These are phyloP conservation scores for Debaryomyces psychrophilus DNA, from an alignment of 1,139 yeast genomes.

Conservation along the genomic window DNA sequence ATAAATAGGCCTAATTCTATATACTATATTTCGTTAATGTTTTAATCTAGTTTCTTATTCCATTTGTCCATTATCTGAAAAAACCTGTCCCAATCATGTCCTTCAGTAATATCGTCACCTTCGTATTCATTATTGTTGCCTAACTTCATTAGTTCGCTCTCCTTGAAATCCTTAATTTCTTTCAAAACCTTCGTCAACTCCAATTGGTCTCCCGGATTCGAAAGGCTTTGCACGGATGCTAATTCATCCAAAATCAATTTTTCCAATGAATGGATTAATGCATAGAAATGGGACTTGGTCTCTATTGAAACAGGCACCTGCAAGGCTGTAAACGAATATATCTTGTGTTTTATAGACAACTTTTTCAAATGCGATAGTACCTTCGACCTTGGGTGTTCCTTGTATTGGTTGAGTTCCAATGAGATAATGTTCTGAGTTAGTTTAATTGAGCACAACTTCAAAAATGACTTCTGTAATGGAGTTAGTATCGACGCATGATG, in stretches of 20 bases:
- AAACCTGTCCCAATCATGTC: constrained; percentile 8
- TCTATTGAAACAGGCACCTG: constrained; percentile 11
- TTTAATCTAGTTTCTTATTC: constrained; percentile 5
- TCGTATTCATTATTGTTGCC: not conserved
- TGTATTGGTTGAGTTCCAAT: constrained; percentile 13
- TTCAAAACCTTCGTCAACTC: constrained; percentile 15
- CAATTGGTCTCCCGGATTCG: constrained; percentile 3
- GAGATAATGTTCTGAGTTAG: constrained; percentile 19
- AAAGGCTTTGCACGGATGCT: constrained; percentile 5
- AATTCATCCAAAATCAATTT: constrained; percentile 17
- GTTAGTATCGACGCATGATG: constrained; percentile 21
- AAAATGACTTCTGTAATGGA: constrained; percentile 30
- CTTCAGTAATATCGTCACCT: not conserved
- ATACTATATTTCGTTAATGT: not conserved
- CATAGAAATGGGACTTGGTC: constrained; percentile 18
- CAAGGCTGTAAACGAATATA: constrained; percentile 24
- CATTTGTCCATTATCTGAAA: constrained; percentile 8
- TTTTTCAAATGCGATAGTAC: constrained; percentile 32
- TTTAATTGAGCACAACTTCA: constrained; percentile 24
- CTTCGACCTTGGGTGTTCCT: constrained; percentile 15
- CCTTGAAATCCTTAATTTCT: constrained; percentile 21
- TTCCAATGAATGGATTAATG: constrained; percentile 25
- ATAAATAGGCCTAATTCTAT: not conserved
- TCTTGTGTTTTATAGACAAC: constrained; percentile 34
- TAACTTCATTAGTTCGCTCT: constrained; percentile 20